Base-by-base conservation (phyloP, 139 green algal species). In the Parachlorella kessleri region DNA sequence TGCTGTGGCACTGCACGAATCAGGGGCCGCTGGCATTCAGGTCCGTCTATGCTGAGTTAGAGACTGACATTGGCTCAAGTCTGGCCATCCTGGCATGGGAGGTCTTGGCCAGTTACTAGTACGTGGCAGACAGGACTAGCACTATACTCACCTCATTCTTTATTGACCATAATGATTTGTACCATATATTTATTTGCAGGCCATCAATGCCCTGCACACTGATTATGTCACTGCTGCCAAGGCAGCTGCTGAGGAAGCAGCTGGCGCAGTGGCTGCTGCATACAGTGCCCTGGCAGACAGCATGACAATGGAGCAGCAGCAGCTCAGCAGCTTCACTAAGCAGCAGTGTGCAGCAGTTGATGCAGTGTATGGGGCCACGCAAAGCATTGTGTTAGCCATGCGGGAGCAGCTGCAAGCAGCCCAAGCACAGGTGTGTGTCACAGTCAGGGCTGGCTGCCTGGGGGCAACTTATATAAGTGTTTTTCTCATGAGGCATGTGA, bases 241-340 rank as follows among this genome's bases (percentile, higher is more conserved):
- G 72, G 71, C 70, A 69, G 78, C 85, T 1, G 81, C 85, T 14
- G 66, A 64, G 6, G 42, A 79, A 24, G 79, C 82, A 10, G 42
- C 38, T 9, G 28, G 55, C 9, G 54, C 40, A 28, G 55, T 85
- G n/a, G 35, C 66, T 3, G 72, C 76, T 32, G 81, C 81, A 3
- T 75, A 86, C 35, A 26, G 28, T 4, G 24, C 59, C 28, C 72
- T 90, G 7, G 30, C 21, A 1, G 65, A 53, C 40, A 66, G 41
- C 23, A 30, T 76, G 4, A 36, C 72, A n/a, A 38, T 48, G 10
- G 84, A 92, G 70, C 69, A 69, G 40, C 55, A 39, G 21, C 72
- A 80, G 63, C 70, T 89, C 40, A 72, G 59, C 23, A 35, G 36
- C 2, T 55, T 85, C 35, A 40, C 54, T 21, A 42, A 21, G 54